Base-by-base conservation (phyloP, 2,329 filamentous ascomycete species). In the Cladobotryum protrusum region DNA sequence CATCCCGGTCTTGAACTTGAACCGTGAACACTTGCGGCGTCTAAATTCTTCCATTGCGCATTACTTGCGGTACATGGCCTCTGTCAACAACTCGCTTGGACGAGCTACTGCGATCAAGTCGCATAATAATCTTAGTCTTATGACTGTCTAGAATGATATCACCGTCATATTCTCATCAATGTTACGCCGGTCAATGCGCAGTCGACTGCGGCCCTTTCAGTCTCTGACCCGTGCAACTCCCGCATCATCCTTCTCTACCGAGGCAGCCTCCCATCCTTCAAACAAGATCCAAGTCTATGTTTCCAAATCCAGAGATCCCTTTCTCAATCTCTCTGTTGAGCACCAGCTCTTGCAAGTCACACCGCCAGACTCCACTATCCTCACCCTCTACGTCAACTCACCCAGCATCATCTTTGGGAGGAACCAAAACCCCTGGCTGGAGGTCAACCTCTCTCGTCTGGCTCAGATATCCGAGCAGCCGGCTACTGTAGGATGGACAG, bases 351-450 rank as follows among this genome's bases (percentile, higher is more conserved):
- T 97, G 7, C 82, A 88, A 60, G 82, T 82, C 48, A 85, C 86
- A 0, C 79, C 84, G 2, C 74, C 82, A 6, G 79, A 86, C 53
- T 89, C 89, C 12, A 85, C 80, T 13, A 70, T 97, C 45, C 79
- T 97, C 2, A 87, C 97, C 50, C 79, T 96, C 45, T 99, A 97
- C 72, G 80, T 83, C 60, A 97, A 99, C 70, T 71, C 81, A 35
- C 90, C 92, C 1, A 90, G 88, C 65, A 79, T 99, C 52, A 85
- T 99, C 63, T 85, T 99, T 58, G 93, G 93, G 40, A 84, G 93
- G 53, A 99, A 99, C 67, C 93, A 99, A 72, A 99, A 99, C 66
- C 93, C 93, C 48, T 99, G 92, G 93, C 77, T 89, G 8, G 93
- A 99, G 72, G 83, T 89, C 54, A 88, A 95, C 64, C 76, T 96